Conservation (phyloP, 192 early-diverging fungal species). For the Linnemannia zychae region DNA sequence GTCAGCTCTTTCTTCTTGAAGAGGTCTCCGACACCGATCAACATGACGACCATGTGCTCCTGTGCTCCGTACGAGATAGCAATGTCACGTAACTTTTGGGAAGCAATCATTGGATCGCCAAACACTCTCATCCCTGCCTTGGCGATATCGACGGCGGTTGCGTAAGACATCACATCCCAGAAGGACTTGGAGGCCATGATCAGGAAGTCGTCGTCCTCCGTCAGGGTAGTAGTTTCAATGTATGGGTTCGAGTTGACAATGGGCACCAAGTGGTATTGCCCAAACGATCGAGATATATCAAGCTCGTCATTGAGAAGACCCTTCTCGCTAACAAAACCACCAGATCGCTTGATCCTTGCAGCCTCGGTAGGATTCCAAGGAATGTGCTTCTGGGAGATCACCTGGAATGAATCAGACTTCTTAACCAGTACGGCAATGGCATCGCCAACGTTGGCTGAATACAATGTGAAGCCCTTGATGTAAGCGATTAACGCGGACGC, state of each 20-base stretch:
- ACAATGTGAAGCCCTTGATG: constrained; percentile 80
- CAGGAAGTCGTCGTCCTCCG: constrained; percentile 86
- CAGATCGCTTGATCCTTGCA: constrained; percentile 81
- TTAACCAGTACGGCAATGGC: constrained; percentile 84
- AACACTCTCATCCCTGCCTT: constrained; percentile 70
- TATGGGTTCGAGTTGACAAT: constrained; percentile 90
- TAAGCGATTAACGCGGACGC: constrained; percentile 87
- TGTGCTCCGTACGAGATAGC: constrained; percentile 86
- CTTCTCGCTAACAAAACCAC: constrained; percentile 84
- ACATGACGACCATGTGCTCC: constrained; percentile 89
- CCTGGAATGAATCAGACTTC: constrained; percentile 75
- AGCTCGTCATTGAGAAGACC: constrained; percentile 83
- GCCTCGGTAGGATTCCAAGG: constrained; percentile 78
- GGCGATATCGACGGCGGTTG: constrained; percentile 89
- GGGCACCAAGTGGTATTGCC: constrained; percentile 87
- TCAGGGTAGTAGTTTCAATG: constrained; percentile 79
- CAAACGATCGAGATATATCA: constrained; percentile 87
- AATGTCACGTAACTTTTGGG: constrained; percentile 88
- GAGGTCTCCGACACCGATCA: constrained; percentile 87
- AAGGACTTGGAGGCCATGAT: constrained; percentile 82
- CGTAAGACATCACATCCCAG: constrained; percentile 85
- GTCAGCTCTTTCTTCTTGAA: constrained; percentile 64
- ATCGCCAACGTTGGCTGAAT: constrained; percentile 91
- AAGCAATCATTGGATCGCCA: constrained; percentile 81
- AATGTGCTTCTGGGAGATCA: constrained; percentile 81